These are phyloP conservation scores for Ceratocystis eucalypticola DNA, from an alignment of 2,329 filamentous ascomycete species.

Conservation along the genomic window DNA sequence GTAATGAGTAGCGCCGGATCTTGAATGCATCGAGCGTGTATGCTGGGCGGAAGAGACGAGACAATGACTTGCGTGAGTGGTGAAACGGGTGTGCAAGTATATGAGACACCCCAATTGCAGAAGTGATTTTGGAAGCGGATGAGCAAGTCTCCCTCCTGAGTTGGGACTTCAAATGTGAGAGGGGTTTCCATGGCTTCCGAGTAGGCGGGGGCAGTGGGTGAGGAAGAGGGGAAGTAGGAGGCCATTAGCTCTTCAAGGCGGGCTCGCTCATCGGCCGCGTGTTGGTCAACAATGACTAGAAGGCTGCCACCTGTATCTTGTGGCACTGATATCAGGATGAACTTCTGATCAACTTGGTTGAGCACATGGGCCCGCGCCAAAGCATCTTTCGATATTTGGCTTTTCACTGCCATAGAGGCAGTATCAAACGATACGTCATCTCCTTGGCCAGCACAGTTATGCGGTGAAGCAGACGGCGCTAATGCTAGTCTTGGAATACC, in stretches of 20 bases:
- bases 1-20: slow-evolving; percentile 61
- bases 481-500: slow-evolving; percentile 31
- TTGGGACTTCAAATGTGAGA: slow-evolving; percentile 51
- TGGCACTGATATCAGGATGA: slow-evolving; percentile 50
- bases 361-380: slow-evolving; percentile 53
- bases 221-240: slow-evolving; percentile 32
- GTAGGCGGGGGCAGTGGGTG: slow-evolving; percentile 20
- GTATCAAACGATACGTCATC: slow-evolving; percentile 19
- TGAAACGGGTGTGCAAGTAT: slow-evolving; percentile 24
- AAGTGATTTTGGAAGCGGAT: slow-evolving; percentile 43
- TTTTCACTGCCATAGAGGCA: slow-evolving; percentile 18
- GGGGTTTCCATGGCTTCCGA: slow-evolving; percentile 36
- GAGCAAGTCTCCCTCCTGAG: slow-evolving; percentile 48
- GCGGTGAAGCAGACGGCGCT: slow-evolving; percentile 20
- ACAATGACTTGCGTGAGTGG: slow-evolving; percentile 32
- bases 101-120: slow-evolving; percentile 59
- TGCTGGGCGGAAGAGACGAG: slow-evolving; percentile 50
- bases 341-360: slow-evolving; percentile 79
- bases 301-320: slow-evolving; percentile 32
- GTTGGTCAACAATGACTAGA: slow-evolving; percentile 76
- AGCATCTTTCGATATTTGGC: slow-evolving; percentile 47
- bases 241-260: slow-evolving; percentile 60
- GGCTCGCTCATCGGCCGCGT: slow-evolving; percentile 83
- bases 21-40: slow-evolving; percentile 59
- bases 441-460: slow-evolving; percentile 22